A percentile compares a stretch with the other conserved stretches of the same genome.
These are phyloP conservation scores for Macrotyloma uniflorum DNA, from an alignment of 306 rosid genomes.

Conservation along the genomic window DNA sequence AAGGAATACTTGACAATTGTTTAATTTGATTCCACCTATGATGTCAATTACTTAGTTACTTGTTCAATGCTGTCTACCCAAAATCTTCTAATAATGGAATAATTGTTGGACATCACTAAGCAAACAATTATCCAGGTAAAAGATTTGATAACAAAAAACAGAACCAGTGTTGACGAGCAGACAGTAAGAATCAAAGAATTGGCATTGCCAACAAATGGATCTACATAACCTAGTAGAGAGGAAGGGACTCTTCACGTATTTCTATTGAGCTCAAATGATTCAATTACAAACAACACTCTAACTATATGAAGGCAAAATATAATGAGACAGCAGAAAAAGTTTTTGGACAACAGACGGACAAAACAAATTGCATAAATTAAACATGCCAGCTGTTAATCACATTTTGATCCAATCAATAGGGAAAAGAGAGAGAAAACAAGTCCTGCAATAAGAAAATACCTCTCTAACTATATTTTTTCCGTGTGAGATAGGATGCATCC, in stretches of 20 bases:
- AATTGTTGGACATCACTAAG: background rate
- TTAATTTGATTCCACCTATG: slow-evolving; percentile 3
- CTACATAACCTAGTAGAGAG: background rate
- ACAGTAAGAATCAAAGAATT: background rate
- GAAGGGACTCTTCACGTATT: background rate
- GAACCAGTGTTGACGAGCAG: background rate
- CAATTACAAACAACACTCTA: background rate
- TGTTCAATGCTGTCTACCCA: background rate
- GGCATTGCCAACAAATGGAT: background rate
- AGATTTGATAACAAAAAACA: background rate
- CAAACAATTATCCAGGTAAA: background rate
- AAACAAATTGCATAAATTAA: background rate
- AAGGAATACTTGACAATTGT: background rate
- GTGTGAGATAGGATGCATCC: slow-evolving; percentile 87
- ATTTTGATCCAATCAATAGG: slow-evolving; percentile 1
- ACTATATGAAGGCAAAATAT: background rate
- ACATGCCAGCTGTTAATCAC: background rate
- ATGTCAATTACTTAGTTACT: background rate
- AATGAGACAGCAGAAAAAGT: background rate
- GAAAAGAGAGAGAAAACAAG: slow-evolving; percentile 29
- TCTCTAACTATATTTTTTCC: slow-evolving; percentile 97
- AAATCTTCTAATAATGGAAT: background rate
- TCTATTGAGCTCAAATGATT: background rate
- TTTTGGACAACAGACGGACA: background rate
- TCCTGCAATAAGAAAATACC: slow-evolving; percentile 50